These are phyloP conservation scores for Kodamaea ohmeri DNA, from an alignment of 1,139 yeast species.

Conservation along the genomic window DNA sequence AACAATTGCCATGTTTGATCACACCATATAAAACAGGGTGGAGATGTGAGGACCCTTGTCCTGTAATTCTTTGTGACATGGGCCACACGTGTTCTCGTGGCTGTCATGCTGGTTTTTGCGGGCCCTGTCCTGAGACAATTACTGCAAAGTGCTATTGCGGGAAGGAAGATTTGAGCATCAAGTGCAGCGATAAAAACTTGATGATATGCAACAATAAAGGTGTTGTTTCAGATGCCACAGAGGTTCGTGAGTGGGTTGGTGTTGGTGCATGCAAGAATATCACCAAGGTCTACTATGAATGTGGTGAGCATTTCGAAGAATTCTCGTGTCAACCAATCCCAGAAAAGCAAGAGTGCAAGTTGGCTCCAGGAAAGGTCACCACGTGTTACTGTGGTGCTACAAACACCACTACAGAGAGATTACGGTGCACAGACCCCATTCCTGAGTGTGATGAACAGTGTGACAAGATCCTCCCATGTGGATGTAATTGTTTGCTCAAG, in stretches of 20 bases:
- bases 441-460: conserved; percentile 72
- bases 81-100: conserved; percentile 46
- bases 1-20: conserved; percentile 68
- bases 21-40: conserved; percentile 70
- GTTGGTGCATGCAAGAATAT: conserved; percentile 54
- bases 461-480: conserved; percentile 64
- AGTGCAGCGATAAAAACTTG: conserved; percentile 49
- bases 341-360: conserved; percentile 52
- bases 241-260: conserved; percentile 53
- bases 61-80: conserved; percentile 57
- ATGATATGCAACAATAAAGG: conserved; percentile 20
- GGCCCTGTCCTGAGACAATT: conserved; percentile 49
- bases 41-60: conserved; percentile 65
- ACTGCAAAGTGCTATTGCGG: conserved; percentile 75
- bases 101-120: conserved; percentile 82
- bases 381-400: conserved; percentile 78
- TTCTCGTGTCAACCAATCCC: conserved; percentile 58
- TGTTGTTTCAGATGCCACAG: conserved; percentile 11
- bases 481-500: conserved; percentile 61
- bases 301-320: conserved; percentile 63
- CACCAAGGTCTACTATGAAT: conserved; percentile 54
- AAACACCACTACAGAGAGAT: conserved; percentile 33
- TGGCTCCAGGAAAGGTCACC: conserved; percentile 54
- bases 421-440: conserved; percentile 68
- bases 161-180: conserved; percentile 37